Evolutionary conservation across 163 green algal genomes (phyloP), one percentile per base, ranked within the genome.

Genomic region (Chloromonas sp.): DNA sequence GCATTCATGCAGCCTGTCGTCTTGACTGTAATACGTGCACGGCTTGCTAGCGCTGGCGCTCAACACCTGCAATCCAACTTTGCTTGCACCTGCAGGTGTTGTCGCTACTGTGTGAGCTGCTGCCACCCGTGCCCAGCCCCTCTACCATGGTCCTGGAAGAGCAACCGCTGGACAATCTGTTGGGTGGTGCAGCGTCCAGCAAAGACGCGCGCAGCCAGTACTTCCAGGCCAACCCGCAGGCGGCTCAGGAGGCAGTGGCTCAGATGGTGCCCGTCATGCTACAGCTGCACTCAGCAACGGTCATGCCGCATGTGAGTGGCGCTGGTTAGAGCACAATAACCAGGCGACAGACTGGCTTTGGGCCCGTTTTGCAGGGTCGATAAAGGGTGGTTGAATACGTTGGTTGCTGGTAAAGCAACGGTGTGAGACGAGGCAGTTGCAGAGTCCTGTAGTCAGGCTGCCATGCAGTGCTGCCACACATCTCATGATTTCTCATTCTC

Each of bases 251-350:
- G 76, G 87, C 89, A 71, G 92, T 95, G 62, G 88, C 84, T 11
- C 85, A 96, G 86, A 86, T 99, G 84, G 89, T 98, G 85, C 89
- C 92, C 1, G 85, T 96, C 57, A 85, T 98, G 84, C 89, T 98
- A 71, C 91, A 94, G 86, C 91, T 97, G 84, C 77, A 89, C 71
- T 71, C 80, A 60, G 82, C 89, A 0, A 90, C 85, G 0, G 87
- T 87, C 74, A 60, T 91, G 36, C 80, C 84, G 1, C 84, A 90
- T 84, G 89, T 91, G 60, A 59, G 83, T 74, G 66, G 36, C 36
- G 36, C 36, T 36, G 36, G 36, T 36, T 36, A 36, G 36, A 36
- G 36, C 36, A 36, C 36, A 36, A 36, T 36, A 36, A 36, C 36
- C 36, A 36, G 36, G 36, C 36, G 36, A 36, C 36, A 36, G 36